These are phyloP conservation scores for Malus hybrid DNA, from an alignment of 331 rosid species.

Conservation along the genomic window DNA sequence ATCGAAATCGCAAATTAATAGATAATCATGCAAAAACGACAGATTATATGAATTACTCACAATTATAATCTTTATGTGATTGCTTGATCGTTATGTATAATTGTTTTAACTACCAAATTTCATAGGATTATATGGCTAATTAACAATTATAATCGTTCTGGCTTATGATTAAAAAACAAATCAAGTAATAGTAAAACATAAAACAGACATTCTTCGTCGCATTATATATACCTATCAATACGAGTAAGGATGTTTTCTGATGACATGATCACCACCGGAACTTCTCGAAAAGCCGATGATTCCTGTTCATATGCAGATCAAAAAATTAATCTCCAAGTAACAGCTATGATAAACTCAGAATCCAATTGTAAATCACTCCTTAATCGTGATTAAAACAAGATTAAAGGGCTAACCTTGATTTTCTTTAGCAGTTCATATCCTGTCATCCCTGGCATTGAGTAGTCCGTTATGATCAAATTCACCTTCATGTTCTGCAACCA, in stretches of 20 bases:
- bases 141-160: neutral
- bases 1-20: too few species aligned
- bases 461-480: constrained; percentile 89
- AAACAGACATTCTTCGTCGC: neutral
- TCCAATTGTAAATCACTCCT: neutral
- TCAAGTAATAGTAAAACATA: neutral
- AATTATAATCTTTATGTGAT: too few species aligned
- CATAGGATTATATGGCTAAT: neutral
- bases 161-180: neutral
- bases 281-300: constrained; percentile 76
- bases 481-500: constrained; percentile 62
- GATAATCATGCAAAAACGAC: neutral
- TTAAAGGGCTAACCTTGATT: constrained; percentile 59
- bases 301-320: constrained; percentile 42
- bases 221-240: constrained; percentile 65
- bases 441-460: constrained; percentile 97
- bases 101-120: neutral
- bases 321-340: neutral
- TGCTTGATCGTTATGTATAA: too few species aligned
- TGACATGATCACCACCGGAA: constrained; percentile 95
- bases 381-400: neutral
- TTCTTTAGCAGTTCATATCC: constrained; percentile 89
- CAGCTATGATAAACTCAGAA: neutral
- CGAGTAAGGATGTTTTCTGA: constrained; percentile 84
- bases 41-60: neutral